Percentiles rank a stretch among this genome's conserved stretches.
Evolutionary conservation across 345 rosid genomes (phyloP).

Genomic region (Hibiscus syriacus): DNA sequence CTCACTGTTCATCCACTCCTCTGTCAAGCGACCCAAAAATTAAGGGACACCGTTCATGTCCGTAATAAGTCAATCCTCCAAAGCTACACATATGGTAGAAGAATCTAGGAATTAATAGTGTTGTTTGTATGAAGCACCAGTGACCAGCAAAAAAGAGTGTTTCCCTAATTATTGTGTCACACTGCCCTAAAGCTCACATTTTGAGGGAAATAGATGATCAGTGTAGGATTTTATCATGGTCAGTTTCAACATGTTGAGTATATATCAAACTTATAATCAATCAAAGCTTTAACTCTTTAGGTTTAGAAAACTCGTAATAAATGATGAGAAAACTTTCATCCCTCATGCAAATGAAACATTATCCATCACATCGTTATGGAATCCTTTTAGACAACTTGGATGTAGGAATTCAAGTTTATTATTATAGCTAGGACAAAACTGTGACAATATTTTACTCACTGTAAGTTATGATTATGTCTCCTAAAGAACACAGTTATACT

Average conservation of each 20-base stretch:
- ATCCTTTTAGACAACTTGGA: neutral
- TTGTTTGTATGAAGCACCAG: neutral
- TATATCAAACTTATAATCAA: conserved; percentile 4
- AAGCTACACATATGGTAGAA: conserved; percentile 9
- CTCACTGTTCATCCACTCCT: conserved; percentile 26
- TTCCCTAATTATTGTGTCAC: conserved; percentile 22
- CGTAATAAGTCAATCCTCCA: conserved; percentile 12
- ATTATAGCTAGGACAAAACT: neutral
- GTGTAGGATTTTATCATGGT: conserved; percentile 4
- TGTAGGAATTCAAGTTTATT: neutral
- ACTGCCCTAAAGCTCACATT: conserved; percentile 9
- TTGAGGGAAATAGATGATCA: neutral
- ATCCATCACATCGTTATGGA: neutral
- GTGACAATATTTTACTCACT: neutral
- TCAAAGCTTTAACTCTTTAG: neutral
- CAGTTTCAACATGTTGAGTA: neutral
- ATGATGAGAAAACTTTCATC: neutral
- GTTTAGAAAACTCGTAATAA: neutral
- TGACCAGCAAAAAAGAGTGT: conserved; percentile 3
- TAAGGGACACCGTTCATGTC: conserved; percentile 15
- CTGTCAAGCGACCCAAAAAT: conserved; percentile 26
- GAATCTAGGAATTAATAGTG: conserved; percentile 21
- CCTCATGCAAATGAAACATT: neutral
- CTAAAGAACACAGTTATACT: conserved; percentile 3
- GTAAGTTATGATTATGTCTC: conserved; percentile 9